phyloP scores from a whole-genome alignment of 768 basidiomycete genomes.

The Psilocybe subaeruginosa region DNA sequence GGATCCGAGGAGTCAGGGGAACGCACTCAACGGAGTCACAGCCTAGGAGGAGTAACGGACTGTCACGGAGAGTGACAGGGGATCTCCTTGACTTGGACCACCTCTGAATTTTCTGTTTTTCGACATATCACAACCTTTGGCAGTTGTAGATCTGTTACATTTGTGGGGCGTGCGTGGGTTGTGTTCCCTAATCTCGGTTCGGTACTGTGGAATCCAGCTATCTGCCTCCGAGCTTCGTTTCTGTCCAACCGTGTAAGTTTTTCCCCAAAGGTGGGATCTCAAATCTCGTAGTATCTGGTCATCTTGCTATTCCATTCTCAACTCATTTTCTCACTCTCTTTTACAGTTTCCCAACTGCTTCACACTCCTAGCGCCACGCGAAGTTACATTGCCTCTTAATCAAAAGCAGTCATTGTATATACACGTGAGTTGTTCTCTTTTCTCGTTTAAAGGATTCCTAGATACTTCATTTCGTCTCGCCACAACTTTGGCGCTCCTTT shows the following conservation, averaged over 20 bases:
- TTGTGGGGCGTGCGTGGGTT: slow-evolving; percentile 15
- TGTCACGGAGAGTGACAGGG: slow-evolving; percentile 7
- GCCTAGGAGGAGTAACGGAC: slow-evolving; percentile 1
- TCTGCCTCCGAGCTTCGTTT: slow-evolving; percentile 17
- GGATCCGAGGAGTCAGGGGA: slow-evolving; percentile 1
- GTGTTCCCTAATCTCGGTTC: slow-evolving; percentile 3
- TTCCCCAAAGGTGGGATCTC: slow-evolving; percentile 13
- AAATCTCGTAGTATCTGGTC: slow-evolving; percentile 9
- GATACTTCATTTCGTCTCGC: slow-evolving; percentile 3
- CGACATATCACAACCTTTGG: slow-evolving; percentile 7
- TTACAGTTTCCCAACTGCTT: slow-evolving; percentile 24
- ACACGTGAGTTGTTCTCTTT: slow-evolving; percentile 28
- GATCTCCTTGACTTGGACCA: background rate
- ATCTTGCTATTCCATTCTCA: slow-evolving; percentile 16
- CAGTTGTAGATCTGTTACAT: slow-evolving; percentile 6
- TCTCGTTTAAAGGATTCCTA: slow-evolving; percentile 15
- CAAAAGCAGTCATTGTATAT: slow-evolving; percentile 3
- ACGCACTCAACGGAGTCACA: background rate
- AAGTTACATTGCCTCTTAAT: background rate
- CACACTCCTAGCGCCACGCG: slow-evolving; percentile 25
- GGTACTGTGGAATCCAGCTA: slow-evolving; percentile 10
- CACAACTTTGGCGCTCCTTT: slow-evolving; percentile 7
- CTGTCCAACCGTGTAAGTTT: slow-evolving; percentile 16
- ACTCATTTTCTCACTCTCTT: slow-evolving; percentile 20
- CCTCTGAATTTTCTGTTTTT: background rate